Conservation (phyloP, 1,284 basidiomycete species). For the Kwoniella shivajii region DNA sequence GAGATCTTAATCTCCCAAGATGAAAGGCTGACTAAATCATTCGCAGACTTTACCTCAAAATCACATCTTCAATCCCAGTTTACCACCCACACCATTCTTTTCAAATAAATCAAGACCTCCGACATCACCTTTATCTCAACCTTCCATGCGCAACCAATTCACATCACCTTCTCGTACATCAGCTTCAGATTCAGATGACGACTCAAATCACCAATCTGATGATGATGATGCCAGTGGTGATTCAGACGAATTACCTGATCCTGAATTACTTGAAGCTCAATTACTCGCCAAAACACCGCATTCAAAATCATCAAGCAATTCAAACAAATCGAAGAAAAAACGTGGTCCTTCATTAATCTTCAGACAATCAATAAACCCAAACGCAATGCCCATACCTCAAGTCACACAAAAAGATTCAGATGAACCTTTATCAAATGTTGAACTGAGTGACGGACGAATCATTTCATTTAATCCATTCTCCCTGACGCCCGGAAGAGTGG, state of each 20-base stretch:
- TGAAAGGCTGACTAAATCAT: too few species aligned
- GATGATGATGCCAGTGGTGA: conserved; percentile 22
- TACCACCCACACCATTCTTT: conserved; percentile 45
- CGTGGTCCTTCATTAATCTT: conserved; percentile 43
- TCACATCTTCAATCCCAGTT: conserved; percentile 46
- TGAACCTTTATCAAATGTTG: conserved; percentile 20
- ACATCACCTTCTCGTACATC: not conserved
- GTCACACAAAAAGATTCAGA: not conserved
- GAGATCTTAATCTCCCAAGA: too few species aligned
- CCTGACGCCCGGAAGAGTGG: conserved; percentile 34
- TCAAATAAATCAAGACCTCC: conserved; percentile 35
- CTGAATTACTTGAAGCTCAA: conserved; percentile 40
- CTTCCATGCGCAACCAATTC: conserved; percentile 3
- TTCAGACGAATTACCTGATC: conserved; percentile 45
- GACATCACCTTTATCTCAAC: conserved; percentile 35
- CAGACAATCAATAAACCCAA: conserved; percentile 32
- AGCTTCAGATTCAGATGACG: not conserved
- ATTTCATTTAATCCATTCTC: conserved; percentile 43
- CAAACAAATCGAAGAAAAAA: conserved; percentile 21
- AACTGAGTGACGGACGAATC: conserved; percentile 37
- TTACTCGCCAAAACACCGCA: conserved; percentile 23
- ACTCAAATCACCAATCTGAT: conserved; percentile 1
- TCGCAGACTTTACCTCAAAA: conserved; percentile 46
- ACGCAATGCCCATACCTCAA: not conserved
- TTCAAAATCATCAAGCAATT: conserved; percentile 13